A percentile compares a stretch with the other conserved stretches of the same genome.
phyloP scores from a whole-genome alignment of 2,329 filamentous ascomycete genomes.

The Claviceps purpurea region DNA sequence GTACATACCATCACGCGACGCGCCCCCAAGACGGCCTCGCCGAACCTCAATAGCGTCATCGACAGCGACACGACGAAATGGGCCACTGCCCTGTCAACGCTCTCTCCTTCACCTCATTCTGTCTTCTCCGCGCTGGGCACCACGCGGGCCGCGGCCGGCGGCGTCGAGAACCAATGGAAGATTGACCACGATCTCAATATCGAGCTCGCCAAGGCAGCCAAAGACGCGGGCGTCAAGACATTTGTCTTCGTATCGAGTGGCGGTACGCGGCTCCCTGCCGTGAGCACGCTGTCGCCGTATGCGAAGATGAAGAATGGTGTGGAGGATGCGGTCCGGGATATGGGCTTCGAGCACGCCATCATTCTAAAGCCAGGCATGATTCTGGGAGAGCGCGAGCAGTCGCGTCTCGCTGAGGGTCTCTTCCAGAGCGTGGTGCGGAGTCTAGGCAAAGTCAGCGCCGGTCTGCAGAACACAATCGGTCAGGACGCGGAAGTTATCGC shows the following conservation, averaged over 20 bases:
- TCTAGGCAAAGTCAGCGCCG: constrained; percentile 39
- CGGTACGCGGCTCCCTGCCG: constrained; percentile 29
- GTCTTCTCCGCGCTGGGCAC: constrained; percentile 74
- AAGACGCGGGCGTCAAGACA: constrained; percentile 54
- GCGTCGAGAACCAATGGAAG: constrained; percentile 67
- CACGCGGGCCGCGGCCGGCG: constrained; percentile 61
- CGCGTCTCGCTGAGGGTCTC: constrained; percentile 43
- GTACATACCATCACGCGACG: constrained; percentile 56
- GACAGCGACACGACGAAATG: constrained; percentile 57
- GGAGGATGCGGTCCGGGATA: constrained; percentile 58
- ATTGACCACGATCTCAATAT: constrained; percentile 83
- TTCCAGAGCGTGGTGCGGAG: constrained; percentile 40
- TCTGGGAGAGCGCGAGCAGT: constrained; percentile 53
- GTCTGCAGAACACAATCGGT: constrained; percentile 50
- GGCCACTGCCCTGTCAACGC: constrained; percentile 42
- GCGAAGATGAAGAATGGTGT: constrained; percentile 74
- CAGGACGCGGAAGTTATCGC: constrained; percentile 66
- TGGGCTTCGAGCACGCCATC: constrained; percentile 67
- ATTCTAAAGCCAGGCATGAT: constrained; percentile 65
- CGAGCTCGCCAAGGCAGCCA: constrained; percentile 62
- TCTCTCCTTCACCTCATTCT: constrained; percentile 43
- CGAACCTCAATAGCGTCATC: constrained; percentile 49
- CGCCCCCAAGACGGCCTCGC: constrained; percentile 37
- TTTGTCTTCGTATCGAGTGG: constrained; percentile 63
- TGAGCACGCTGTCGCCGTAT: constrained; percentile 31